A percentile compares a stretch with the other conserved stretches of the same genome.
phyloP scores from a whole-genome alignment of 73 alveolate species.

The Paramecium octaurelia region DNA sequence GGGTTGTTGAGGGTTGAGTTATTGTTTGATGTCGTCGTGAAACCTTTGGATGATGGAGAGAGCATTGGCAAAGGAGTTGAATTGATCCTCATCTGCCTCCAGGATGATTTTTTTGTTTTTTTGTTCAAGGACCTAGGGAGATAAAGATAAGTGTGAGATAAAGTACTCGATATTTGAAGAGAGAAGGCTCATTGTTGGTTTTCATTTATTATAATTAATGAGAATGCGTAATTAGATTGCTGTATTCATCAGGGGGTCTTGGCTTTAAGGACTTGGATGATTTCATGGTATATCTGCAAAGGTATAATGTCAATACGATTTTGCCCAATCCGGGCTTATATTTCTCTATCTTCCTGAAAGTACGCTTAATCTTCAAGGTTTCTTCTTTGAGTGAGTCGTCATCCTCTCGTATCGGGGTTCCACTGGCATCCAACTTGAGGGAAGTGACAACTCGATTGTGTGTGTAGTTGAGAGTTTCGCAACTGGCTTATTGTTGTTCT shows the following conservation, averaged over 20 bases:
- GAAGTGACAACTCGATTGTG: slow-evolving; percentile 51
- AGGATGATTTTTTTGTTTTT: background rate
- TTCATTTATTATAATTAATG: slow-evolving; percentile 4
- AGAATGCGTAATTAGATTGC: slow-evolving; percentile 6
- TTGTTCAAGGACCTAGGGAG: background rate
- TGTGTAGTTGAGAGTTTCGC: background rate
- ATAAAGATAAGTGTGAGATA: background rate
- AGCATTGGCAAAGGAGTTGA: background rate
- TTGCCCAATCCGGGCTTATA: slow-evolving; percentile 52
- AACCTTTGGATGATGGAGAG: background rate
- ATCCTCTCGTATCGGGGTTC: background rate
- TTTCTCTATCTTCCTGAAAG: slow-evolving; percentile 26
- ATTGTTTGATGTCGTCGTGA: background rate
- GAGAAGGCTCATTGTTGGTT: background rate
- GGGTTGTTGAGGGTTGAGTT: background rate
- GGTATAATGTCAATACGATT: background rate
- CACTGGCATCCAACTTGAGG: background rate
- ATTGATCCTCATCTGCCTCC: background rate
- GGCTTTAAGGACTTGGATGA: background rate
- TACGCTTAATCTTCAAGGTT: slow-evolving; percentile 1
- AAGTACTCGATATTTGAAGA: background rate
- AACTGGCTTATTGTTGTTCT: background rate
- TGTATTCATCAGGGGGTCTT: background rate
- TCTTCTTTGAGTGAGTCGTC: background rate
- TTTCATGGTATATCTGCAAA: slow-evolving; percentile 27